Conservation (phyloP, 2,329 filamentous ascomycete species). For the Xylariaceae sp. region DNA sequence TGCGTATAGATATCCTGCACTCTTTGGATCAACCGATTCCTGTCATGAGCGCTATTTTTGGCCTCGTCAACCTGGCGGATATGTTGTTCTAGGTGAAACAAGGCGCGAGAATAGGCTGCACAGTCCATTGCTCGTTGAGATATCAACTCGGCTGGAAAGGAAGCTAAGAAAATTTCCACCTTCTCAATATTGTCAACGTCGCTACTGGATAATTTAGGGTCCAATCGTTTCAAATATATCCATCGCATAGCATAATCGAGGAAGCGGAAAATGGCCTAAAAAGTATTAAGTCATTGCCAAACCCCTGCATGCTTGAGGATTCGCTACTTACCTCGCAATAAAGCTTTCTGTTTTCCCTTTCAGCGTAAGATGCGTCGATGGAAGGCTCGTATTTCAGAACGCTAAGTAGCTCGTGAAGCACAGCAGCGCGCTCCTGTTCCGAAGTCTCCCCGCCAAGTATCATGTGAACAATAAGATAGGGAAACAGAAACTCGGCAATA, state of each 20-base stretch:
- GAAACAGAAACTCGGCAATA: slow-evolving; percentile 82
- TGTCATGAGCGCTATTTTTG: slow-evolving; percentile 47
- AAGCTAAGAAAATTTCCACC: slow-evolving; percentile 49
- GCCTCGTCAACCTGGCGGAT: slow-evolving; percentile 52
- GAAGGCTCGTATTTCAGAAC: slow-evolving; percentile 63
- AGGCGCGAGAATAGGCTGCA: slow-evolving; percentile 82
- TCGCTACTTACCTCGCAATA: slow-evolving; percentile 71
- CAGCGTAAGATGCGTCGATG: slow-evolving; percentile 50
- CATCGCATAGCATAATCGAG: slow-evolving; percentile 90
- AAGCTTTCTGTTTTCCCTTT: slow-evolving; percentile 72
- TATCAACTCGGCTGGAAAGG: slow-evolving; percentile 69
- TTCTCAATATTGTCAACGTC: slow-evolving; percentile 48
- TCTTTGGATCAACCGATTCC: slow-evolving; percentile 66
- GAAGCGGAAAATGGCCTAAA: slow-evolving; percentile 77
- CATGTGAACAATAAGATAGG: slow-evolving; percentile 80
- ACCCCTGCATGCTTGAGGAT: not conserved
- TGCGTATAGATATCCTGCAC: slow-evolving; percentile 93
- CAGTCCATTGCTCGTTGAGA: slow-evolving; percentile 88
- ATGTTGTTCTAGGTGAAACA: slow-evolving; percentile 94
- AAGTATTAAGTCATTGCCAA: slow-evolving; percentile 22
- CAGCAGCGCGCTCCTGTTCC: slow-evolving; percentile 57
- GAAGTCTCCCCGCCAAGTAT: slow-evolving; percentile 64
- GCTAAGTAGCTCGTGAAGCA: slow-evolving; percentile 68
- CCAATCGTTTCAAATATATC: slow-evolving; percentile 69
- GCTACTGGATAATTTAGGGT: slow-evolving; percentile 31